Evolutionary conservation across 1,284 basidiomycete species (phyloP).

Genomic region (Ustilago hordei): DNA sequence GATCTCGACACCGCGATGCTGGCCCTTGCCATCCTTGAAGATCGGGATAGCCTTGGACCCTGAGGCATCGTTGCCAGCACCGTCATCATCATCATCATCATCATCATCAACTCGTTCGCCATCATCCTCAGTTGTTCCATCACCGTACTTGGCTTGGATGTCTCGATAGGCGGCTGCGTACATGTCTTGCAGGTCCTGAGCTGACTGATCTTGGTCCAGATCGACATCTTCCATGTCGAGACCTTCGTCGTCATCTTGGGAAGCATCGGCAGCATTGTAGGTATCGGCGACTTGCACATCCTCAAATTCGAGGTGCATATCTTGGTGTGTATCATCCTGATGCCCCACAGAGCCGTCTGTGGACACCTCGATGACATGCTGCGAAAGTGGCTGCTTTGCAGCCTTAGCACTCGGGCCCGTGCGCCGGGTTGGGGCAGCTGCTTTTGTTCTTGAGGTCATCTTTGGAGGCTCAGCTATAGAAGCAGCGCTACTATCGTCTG

Average conservation of each 20-base stretch:
- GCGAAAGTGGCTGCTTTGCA: constrained; percentile 11
- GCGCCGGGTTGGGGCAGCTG: constrained; percentile 5
- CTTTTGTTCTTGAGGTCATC: constrained; percentile 27
- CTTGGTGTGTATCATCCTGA: constrained; percentile 18
- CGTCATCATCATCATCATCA: constrained; percentile 20
- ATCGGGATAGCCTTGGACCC: constrained; percentile 29
- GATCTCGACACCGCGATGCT: constrained; percentile 51
- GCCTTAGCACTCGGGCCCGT: constrained; percentile 6
- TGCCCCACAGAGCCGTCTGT: constrained; percentile 33
- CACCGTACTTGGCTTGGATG: constrained; percentile 29
- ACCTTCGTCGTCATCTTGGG: constrained; percentile 23
- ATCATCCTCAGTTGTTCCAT: constrained; percentile 17
- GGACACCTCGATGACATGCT: constrained; percentile 33
- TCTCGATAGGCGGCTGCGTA: constrained; percentile 55
- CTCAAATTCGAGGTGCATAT: constrained; percentile 54
- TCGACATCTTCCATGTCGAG: constrained; percentile 63
- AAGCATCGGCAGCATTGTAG: constrained; percentile 9
- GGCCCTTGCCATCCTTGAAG: constrained; percentile 62
- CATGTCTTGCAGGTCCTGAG: constrained; percentile 43
- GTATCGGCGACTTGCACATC: constrained; percentile 43
- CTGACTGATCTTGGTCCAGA: constrained; percentile 31
- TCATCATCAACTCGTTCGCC: constrained; percentile 22
- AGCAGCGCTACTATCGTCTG: constrained; percentile 24
- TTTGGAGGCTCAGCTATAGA: not conserved
- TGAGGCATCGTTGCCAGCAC: constrained; percentile 25